phyloP scores from a whole-genome alignment of 2,329 filamentous ascomycete species.

The Didymella pinodella region DNA sequence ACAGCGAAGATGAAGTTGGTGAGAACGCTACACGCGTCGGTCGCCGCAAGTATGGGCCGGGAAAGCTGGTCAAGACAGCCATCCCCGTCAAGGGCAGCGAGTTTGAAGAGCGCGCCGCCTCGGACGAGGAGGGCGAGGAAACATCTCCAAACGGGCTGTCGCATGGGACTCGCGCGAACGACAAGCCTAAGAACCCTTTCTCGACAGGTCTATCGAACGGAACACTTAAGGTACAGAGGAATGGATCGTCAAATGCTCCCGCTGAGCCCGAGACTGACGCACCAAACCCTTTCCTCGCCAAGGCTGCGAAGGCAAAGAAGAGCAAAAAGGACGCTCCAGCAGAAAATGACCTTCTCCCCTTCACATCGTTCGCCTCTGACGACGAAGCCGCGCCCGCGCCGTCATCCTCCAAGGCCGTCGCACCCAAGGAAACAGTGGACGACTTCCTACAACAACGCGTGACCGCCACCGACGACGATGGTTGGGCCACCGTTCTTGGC shows the following conservation, averaged over 20 bases:
- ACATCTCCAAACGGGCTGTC: conserved; percentile 26
- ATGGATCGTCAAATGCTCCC: conserved; percentile 1
- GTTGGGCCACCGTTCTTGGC: conserved; percentile 56
- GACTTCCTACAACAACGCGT: conserved; percentile 44
- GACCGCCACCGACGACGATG: conserved; percentile 50
- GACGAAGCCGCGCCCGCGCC: conserved; percentile 10
- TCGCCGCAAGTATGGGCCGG: conserved; percentile 73
- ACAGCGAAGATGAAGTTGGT: conserved; percentile 57
- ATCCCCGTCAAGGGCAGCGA: conserved; percentile 56
- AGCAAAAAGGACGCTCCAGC: conserved; percentile 32
- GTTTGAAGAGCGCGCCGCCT: conserved; percentile 67
- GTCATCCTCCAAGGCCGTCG: not conserved
- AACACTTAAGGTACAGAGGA: conserved; percentile 22
- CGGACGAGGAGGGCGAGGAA: conserved; percentile 52
- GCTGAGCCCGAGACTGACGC: conserved; percentile 20
- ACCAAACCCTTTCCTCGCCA: conserved; percentile 47
- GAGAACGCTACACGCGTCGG: conserved; percentile 69
- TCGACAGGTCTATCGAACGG: conserved; percentile 29
- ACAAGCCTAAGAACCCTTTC: conserved; percentile 25
- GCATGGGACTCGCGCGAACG: conserved; percentile 13
- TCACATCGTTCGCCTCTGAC: conserved; percentile 18
- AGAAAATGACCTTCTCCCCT: conserved; percentile 27
- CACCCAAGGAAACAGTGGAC: conserved; percentile 29
- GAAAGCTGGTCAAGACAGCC: conserved; percentile 40
- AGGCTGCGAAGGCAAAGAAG: conserved; percentile 35